Evolutionary conservation across 441 rosid genomes (phyloP).

Genomic region (Aquilaria agallochum): DNA sequence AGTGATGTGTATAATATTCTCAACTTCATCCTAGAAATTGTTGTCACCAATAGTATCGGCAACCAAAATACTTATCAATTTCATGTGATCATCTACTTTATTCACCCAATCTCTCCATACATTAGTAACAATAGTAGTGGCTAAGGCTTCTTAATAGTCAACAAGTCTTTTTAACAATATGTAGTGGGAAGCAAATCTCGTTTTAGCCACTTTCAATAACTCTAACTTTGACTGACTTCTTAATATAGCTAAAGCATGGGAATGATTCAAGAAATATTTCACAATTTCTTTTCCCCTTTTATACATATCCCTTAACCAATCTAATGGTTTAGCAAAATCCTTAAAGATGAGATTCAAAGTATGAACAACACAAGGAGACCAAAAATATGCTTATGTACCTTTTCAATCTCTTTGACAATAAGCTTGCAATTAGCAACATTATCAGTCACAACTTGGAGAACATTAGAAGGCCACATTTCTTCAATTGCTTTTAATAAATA

Average conservation of each 20-base stretch:
- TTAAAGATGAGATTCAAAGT: too few species aligned
- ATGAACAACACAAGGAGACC: too few species aligned
- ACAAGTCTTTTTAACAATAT: background rate
- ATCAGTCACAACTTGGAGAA: background rate
- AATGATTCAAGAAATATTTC: too few species aligned
- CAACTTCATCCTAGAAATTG: background rate
- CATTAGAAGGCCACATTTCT: background rate
- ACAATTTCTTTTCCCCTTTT: too few species aligned
- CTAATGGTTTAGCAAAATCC: too few species aligned
- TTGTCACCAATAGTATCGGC: background rate
- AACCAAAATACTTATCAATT: background rate
- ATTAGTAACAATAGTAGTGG: background rate
- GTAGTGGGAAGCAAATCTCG: background rate
- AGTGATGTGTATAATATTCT: background rate
- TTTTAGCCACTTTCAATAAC: too few species aligned
- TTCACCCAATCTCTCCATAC: background rate
- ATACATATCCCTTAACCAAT: too few species aligned
- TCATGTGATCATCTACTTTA: background rate
- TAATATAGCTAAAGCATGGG: too few species aligned
- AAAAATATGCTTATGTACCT: too few species aligned
- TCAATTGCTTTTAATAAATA: too few species aligned
- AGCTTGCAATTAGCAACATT: background rate
- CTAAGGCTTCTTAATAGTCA: background rate
- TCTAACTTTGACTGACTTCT: too few species aligned
- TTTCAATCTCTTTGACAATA: too few species aligned